phyloP scores from a whole-genome alignment of 345 rosid genomes.

The Salix exigua region DNA sequence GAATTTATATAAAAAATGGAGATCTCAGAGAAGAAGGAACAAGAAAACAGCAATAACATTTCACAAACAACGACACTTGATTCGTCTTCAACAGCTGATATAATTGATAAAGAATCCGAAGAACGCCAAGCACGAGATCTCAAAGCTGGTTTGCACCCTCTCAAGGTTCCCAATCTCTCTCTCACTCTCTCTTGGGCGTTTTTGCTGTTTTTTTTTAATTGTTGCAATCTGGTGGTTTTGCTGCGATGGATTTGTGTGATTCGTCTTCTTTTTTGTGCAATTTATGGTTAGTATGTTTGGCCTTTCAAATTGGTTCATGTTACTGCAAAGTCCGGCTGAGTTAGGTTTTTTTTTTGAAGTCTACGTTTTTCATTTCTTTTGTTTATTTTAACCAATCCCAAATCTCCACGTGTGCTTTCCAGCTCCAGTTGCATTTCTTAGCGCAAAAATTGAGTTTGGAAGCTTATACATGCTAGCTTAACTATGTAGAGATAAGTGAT shows the following conservation, averaged over 20 bases:
- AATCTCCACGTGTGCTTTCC: too few relatives aligned
- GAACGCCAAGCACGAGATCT: conserved; percentile 76
- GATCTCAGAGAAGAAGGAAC: conserved; percentile 55
- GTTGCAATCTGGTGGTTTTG: neutral
- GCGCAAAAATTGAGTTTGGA: too few relatives aligned
- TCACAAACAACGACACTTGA: conserved; percentile 11
- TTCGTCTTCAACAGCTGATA: conserved; percentile 22
- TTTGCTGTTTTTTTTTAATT: neutral
- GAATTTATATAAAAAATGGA: conserved; percentile 44
- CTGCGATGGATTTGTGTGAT: neutral
- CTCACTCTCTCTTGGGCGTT: neutral
- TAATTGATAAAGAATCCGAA: conserved; percentile 34
- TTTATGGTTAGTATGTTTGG: neutral
- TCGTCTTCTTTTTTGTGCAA: neutral
- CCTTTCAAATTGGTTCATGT: neutral
- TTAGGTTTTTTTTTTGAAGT: neutral
- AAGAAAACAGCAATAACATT: conserved; percentile 36
- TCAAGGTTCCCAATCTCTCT: conserved; percentile 45
- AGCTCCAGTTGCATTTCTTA: too few relatives aligned
- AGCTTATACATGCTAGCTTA: too few relatives aligned
- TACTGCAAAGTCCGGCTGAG: neutral
- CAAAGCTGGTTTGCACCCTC: conserved; percentile 84
- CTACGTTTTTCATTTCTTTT: too few relatives aligned
- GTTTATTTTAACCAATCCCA: neutral
- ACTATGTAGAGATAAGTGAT: too few relatives aligned